Evolutionary conservation across 768 basidiomycete genomes (phyloP), one percentile per base, ranked within the genome.

Genomic region (Russula brevipes): DNA sequence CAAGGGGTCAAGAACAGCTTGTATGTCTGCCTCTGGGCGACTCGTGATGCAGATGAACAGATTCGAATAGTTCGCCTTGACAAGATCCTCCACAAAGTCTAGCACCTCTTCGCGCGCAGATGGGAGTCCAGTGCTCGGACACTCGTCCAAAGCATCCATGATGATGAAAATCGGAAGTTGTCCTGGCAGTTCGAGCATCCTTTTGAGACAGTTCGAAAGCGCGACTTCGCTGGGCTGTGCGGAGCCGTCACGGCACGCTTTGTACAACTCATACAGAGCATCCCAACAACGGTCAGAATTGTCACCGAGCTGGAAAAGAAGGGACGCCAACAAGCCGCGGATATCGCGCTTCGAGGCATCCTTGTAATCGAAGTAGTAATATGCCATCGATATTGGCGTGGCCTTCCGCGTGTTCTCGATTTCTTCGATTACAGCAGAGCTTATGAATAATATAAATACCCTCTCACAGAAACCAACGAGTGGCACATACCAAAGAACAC

Each of bases 91-190:
- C 14, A 60, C 2, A 45, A 53, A 53, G 10, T 45, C n/a, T 12
- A 60, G 16, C 5, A 60, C 51, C 51, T 33, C 11, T 42, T 53
- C 51, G 30, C 59, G 59, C 14, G 39, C 50, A 14, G 42, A 45
- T 19, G 49, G 51, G 2, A 19, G 44, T 24, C 59, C 59, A 31
- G 46, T 50, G 19, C 42, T 36, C 4, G 59, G 59, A 14, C 59
- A 60, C 19, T 53, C 59, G 30, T 60, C 59, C 4, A 60, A 12
- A 1, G 49, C 58, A 30, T 59, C 58, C 17, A 59, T 8, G 3
- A 59, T 19, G 6, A 59, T 30, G 16, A 42, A 59, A 31, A 50
- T n/a, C n/a, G 49, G 41, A 17, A 47, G 10, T 33, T 52, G 39
- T 17, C 17, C 31, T n/a, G 31, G 30, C 3, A 24, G 17, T 35